Conservation (phyloP, 768 basidiomycete genomes). For the Epithele typhae region DNA sequence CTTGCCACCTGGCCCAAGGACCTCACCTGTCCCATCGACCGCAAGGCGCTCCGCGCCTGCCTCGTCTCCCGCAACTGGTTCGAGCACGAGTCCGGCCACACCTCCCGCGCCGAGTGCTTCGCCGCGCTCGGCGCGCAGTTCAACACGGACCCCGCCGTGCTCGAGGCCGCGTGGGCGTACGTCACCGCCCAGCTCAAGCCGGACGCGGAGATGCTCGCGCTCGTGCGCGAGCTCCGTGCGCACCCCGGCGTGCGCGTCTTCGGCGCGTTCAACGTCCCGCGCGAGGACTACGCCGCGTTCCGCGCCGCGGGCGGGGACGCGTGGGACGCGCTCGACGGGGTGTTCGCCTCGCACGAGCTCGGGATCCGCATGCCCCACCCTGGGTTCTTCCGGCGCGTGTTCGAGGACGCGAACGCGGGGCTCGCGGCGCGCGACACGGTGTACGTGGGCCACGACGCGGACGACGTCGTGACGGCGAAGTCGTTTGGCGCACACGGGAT, state of each 20-base stretch:
- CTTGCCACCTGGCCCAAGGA: constrained; percentile 46
- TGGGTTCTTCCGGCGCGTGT: constrained; percentile 43
- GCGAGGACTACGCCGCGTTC: constrained; percentile 41
- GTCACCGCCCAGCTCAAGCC: constrained; percentile 43
- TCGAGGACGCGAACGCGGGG: constrained; percentile 20
- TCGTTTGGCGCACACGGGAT: constrained; percentile 47
- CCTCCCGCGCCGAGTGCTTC: constrained; percentile 43
- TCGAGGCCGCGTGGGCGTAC: constrained; percentile 39
- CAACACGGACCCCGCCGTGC: constrained; percentile 28
- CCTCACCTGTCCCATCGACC: constrained; percentile 38
- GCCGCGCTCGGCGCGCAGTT: constrained; percentile 35
- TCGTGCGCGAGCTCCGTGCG: constrained; percentile 41
- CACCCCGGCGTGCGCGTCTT: constrained; percentile 36
- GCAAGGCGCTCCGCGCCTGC: constrained; percentile 36
- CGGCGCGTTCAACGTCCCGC: constrained; percentile 52
- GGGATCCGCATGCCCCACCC: constrained; percentile 46
- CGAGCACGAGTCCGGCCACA: constrained; percentile 45
- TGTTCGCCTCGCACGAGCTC: constrained; percentile 44
- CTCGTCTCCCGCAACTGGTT: constrained; percentile 45
- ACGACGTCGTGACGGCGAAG: constrained; percentile 46
- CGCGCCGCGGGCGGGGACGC: constrained; percentile 35
- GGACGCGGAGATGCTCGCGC: constrained; percentile 31
- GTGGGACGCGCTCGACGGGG: constrained; percentile 45
- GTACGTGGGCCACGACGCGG: constrained; percentile 50
- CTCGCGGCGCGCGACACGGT: constrained; percentile 38